phyloP scores from a whole-genome alignment of 352 stramenopile genomes.

The Thalassiosira mediterranea region DNA sequence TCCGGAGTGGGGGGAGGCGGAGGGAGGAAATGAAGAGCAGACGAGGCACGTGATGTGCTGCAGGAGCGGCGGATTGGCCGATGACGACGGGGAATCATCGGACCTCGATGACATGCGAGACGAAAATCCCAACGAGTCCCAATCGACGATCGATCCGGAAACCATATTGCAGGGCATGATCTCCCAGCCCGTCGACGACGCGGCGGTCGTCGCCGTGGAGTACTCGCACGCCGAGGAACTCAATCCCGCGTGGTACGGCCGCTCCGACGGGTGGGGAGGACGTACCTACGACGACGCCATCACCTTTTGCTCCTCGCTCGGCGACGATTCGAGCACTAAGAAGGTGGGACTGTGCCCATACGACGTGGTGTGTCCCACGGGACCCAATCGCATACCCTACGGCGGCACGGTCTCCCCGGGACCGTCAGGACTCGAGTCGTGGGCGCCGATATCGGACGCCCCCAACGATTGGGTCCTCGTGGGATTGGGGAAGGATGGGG shows the following conservation, averaged over 20 bases:
- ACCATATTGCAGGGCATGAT: no score
- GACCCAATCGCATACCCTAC: background rate
- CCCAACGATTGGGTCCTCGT: slow-evolving; percentile 3
- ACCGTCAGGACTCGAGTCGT: background rate
- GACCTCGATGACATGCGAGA: no score
- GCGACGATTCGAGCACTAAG: background rate
- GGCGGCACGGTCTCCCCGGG: no score
- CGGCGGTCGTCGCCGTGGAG: no score
- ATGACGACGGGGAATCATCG: no score
- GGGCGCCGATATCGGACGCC: background rate
- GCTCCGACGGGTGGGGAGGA: slow-evolving; percentile 33
- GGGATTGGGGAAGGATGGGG: no score
- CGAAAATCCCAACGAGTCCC: no score
- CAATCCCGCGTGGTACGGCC: slow-evolving; percentile 39
- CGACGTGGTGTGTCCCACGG: slow-evolving; percentile 11
- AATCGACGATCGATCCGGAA: no score
- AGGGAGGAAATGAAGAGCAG: slow-evolving; percentile 28
- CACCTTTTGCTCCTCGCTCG: slow-evolving; percentile 27
- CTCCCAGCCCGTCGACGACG: no score
- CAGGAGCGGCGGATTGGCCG: no score
- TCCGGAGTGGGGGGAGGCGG: slow-evolving; percentile 19
- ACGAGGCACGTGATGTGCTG: slow-evolving; percentile 35
- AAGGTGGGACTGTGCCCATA: slow-evolving; percentile 17
- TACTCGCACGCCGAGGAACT: no score
- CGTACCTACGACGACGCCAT: slow-evolving; percentile 27